Evolutionary conservation across 2,329 filamentous ascomycete genomes (phyloP).

Genomic region (Aspergillaceae sp.): DNA sequence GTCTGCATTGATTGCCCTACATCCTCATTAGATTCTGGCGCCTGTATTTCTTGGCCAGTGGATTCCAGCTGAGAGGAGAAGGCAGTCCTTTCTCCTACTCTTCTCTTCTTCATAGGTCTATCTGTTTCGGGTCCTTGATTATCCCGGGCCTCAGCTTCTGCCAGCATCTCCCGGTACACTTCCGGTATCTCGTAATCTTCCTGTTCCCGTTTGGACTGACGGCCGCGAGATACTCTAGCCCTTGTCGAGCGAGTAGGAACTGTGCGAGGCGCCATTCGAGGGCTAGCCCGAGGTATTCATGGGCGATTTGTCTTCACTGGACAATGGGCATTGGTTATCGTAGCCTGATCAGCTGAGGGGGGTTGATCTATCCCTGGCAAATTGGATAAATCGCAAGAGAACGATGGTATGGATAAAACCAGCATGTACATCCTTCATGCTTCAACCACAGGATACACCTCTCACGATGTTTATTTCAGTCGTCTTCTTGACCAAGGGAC

Average conservation of each 20-base stretch:
- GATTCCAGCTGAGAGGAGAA: constrained; percentile 2
- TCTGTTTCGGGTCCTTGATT: constrained; percentile 15
- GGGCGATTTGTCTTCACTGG: not conserved
- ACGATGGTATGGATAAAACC: not conserved
- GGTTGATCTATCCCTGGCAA: not conserved
- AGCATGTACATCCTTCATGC: not conserved
- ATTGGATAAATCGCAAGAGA: not conserved
- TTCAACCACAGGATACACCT: not conserved
- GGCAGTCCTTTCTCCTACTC: constrained; percentile 20
- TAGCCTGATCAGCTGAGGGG: too few relatives aligned
- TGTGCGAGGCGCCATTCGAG: constrained; percentile 15
- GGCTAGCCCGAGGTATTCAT: not conserved
- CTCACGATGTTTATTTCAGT: not conserved
- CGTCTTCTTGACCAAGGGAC: not conserved
- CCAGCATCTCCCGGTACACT: constrained; percentile 36
- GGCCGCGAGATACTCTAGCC: constrained; percentile 7
- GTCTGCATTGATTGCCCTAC: constrained; percentile 18
- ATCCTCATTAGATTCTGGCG: constrained; percentile 6
- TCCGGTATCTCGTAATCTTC: constrained; percentile 24
- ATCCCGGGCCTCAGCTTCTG: constrained; percentile 30
- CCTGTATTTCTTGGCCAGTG: constrained; percentile 7
- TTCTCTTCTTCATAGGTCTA: constrained; percentile 32
- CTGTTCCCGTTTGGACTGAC: constrained; percentile 4
- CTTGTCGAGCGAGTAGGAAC: constrained; percentile 9
- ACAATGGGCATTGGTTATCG: too few relatives aligned